Base-by-base conservation (phyloP, 352 stramenopile genomes). In the Globisporangium emineosum region DNA sequence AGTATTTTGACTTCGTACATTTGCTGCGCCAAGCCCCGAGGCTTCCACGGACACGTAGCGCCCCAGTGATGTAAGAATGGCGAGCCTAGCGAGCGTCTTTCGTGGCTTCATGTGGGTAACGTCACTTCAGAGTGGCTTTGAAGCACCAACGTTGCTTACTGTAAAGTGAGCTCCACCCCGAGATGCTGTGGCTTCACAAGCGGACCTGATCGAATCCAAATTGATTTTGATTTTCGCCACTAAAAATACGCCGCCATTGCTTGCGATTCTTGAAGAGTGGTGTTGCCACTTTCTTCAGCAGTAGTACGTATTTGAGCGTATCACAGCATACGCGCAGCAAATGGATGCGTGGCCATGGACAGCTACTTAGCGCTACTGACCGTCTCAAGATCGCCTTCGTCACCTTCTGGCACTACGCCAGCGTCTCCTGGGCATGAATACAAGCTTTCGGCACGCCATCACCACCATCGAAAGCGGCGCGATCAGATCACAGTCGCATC, bases 371-470 rank as follows among this genome's bases (percentile, higher is more conserved):
- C 32, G 27, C 19, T 55, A 23, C 21, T 69, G 13, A 32, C n/a
- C 10, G 25, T 37, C 8, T 5, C 49, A 7, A 42, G 32, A 15
- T 55, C 49, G 19, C 32, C 15, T 27, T 15, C 3, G 1, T n/a
- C 51, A 25, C 4, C 49, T 29, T n/a, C n/a, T n/a, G n/a, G n/a
- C n/a, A n/a, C n/a, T n/a, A n/a, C n/a, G n/a, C 57, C 40, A 47
- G 42, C 63, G 10, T 57, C 57, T 25, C 57, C 35, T 64, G 55
- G 6, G 25, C 53, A 21, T 2, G 0, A 45, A 3, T 53, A 76
- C 62, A 82, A 82, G 29, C 72, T 72, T 55, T 74, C 75, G 1
- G 64, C 69, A 40, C 69, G 70, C 30, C 43, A 58, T 17, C 64
- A 67, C 53, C 33, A 37, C 62, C 68, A 68, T 45, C 60, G 65